A percentile compares a stretch with the other conserved stretches of the same genome.
These are phyloP conservation scores for Cladosporium oxysporum DNA, from an alignment of 2,329 filamentous ascomycete genomes.

Conservation along the genomic window DNA sequence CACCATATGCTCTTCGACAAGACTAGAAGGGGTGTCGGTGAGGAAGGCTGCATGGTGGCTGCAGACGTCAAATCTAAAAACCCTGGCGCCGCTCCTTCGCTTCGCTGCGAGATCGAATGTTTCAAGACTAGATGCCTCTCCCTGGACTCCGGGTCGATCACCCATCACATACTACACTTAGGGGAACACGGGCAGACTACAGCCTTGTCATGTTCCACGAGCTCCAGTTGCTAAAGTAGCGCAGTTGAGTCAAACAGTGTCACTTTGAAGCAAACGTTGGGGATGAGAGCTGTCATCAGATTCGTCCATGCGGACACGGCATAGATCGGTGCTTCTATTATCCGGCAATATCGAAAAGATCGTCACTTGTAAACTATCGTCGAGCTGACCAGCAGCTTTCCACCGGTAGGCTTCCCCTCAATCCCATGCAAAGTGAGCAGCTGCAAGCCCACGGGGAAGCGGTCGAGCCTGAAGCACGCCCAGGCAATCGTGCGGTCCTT, in stretches of 20 bases:
- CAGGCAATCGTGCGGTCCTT: conserved; percentile 78
- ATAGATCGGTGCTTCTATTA: neutral
- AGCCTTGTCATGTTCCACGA: neutral
- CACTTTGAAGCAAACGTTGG: neutral
- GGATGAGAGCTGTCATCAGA: neutral
- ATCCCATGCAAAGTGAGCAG: conserved; percentile 72
- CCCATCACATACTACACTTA: neutral
- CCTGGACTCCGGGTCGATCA: neutral
- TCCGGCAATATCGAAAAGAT: neutral
- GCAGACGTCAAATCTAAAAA: conserved; percentile 14
- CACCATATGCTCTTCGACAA: neutral
- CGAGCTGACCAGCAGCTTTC: conserved; percentile 66
- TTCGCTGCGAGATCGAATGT: conserved; percentile 3
- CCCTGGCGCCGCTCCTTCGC: neutral
- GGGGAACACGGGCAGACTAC: neutral
- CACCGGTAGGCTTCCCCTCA: conserved; percentile 62
- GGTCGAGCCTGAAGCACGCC: conserved; percentile 84
- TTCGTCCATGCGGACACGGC: neutral
- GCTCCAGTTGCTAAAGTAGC: neutral
- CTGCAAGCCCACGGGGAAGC: conserved; percentile 72
- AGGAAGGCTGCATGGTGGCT: conserved; percentile 19
- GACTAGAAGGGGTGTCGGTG: conserved; percentile 3
- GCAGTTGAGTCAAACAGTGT: neutral
- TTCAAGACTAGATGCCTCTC: neutral
- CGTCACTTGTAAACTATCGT: conserved; percentile 17